Evolutionary conservation across 306 rosid genomes (phyloP), one percentile per base, ranked within the genome.

Genomic region (Acacia confusa): DNA sequence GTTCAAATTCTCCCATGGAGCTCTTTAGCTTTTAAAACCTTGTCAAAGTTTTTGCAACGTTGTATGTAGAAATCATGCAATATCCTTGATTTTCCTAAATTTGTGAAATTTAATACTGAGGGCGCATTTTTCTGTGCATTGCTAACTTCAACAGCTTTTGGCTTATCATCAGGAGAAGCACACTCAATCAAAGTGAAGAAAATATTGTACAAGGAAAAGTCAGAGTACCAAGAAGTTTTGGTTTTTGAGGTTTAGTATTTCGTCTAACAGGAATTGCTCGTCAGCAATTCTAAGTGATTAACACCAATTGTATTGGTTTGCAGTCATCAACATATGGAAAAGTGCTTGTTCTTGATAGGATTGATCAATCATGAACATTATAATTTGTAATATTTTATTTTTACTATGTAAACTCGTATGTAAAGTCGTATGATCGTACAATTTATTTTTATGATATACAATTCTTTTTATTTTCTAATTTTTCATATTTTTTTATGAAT

Each of bases 271-370:
- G 43, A 78, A 82, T 82, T 71, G 30, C 63, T 85, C 22, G 41
- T 27, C 67, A 82, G 65, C 67, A 27, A 36, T 4, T 48, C 15
- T 17, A 44, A 73, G 78, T 77, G 70, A 76, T 78, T 63, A 82
- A 78, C 64, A 19, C 76, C 72, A 63, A 19, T 68, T 70, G 24
- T 75, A 74, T 80, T 71, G 34, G 34, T 47, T 14, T 84, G 80
- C 97, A 95, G 99, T 93, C 99, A 53, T 79, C 85, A 19, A 20
- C 86, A 1, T 95, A 93, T 70, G 99, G 99, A 73, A 95, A 93
- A 83, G 97, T 93, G 70, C 99, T 95, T 69, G 99, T 92, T 66
- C 99, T 95, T 80, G 99, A 95, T 88, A 98, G 98, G 77, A 93
- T 95, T 83, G 90, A 93, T 83, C 99, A 95, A n/a, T n/a, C n/a